phyloP scores from a whole-genome alignment of 495 filamentous ascomycete genomes.

The Clohesyomyces aquaticus region DNA sequence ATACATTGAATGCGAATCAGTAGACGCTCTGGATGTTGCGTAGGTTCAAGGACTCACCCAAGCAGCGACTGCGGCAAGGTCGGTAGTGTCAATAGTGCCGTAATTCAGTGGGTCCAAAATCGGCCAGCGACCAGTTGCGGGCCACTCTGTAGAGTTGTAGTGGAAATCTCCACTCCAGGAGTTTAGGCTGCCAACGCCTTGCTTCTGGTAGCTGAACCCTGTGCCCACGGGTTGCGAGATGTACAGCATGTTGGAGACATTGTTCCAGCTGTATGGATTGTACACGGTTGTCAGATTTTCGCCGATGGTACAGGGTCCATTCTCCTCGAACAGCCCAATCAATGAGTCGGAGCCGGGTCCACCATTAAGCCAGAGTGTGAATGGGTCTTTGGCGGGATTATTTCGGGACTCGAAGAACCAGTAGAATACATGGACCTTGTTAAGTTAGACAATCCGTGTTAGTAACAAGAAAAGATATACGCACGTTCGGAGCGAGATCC shows the following conservation, averaged over 20 bases:
- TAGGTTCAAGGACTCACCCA: no score
- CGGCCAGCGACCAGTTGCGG: slow-evolving; percentile 55
- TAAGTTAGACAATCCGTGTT: no score
- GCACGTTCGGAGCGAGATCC: slow-evolving; percentile 2
- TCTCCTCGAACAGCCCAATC: slow-evolving; percentile 72
- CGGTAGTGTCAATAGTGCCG: slow-evolving; percentile 55
- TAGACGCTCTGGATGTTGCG: no score
- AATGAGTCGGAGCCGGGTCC: slow-evolving; percentile 66
- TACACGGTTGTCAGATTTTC: slow-evolving; percentile 54
- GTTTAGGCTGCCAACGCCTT: slow-evolving; percentile 42
- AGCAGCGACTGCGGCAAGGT: slow-evolving; percentile 53
- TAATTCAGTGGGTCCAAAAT: slow-evolving; percentile 43
- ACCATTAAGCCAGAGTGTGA: slow-evolving; percentile 49
- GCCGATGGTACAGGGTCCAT: slow-evolving; percentile 63
- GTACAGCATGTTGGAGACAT: slow-evolving; percentile 74
- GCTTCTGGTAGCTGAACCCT: slow-evolving; percentile 61
- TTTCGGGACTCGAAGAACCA: slow-evolving; percentile 42
- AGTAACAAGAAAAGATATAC: no score
- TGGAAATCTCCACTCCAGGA: slow-evolving; percentile 49
- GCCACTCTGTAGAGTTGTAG: slow-evolving; percentile 47
- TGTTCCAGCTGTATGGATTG: slow-evolving; percentile 71
- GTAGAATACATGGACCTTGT: slow-evolving; percentile 38
- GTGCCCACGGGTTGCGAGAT: slow-evolving; percentile 70
- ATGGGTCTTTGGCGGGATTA: slow-evolving; percentile 35
- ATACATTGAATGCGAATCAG: no score